A percentile compares a stretch with the other conserved stretches of the same genome.
phyloP scores from a whole-genome alignment of 768 basidiomycete species.

The Cytidiella melzeri region DNA sequence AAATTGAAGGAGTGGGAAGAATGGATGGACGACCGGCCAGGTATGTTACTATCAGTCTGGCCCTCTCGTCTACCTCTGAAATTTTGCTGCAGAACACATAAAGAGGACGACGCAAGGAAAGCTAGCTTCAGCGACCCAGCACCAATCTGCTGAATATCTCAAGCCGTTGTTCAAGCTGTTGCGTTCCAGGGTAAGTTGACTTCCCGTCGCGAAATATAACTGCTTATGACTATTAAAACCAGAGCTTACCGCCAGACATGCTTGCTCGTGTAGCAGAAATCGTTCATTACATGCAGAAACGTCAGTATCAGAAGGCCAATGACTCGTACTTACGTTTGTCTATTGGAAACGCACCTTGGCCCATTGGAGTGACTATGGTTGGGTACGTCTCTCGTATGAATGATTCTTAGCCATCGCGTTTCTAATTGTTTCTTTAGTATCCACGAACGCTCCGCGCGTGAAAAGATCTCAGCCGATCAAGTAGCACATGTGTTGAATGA shows the following conservation, averaged over 20 bases:
- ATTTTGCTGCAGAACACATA: slow-evolving; percentile 53
- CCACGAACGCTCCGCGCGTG: slow-evolving; percentile 95
- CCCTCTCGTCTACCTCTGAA: no score
- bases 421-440: slow-evolving; percentile 46
- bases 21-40: slow-evolving; percentile 90
- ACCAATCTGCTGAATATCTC: slow-evolving; percentile 92
- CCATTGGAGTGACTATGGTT: slow-evolving; percentile 99
- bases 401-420: background rate
- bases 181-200: slow-evolving; percentile 79
- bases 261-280: slow-evolving; percentile 86
- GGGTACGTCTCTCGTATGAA: slow-evolving; percentile 53
- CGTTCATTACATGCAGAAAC: slow-evolving; percentile 92
- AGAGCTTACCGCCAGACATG: slow-evolving; percentile 81
- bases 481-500: slow-evolving; percentile 98
- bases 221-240: no score
- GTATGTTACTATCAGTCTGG: slow-evolving; percentile 48
- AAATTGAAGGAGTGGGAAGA: slow-evolving; percentile 95
- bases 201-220: no score
- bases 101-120: slow-evolving; percentile 90
- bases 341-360: slow-evolving; percentile 99
- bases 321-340: slow-evolving; percentile 95
- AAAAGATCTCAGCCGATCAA: slow-evolving; percentile 96
- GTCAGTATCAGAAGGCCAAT: slow-evolving; percentile 93
- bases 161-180: slow-evolving; percentile 94
- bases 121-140: slow-evolving; percentile 89